Conservation (phyloP, 495 filamentous ascomycete species). For the Cenococcum geophilum region DNA sequence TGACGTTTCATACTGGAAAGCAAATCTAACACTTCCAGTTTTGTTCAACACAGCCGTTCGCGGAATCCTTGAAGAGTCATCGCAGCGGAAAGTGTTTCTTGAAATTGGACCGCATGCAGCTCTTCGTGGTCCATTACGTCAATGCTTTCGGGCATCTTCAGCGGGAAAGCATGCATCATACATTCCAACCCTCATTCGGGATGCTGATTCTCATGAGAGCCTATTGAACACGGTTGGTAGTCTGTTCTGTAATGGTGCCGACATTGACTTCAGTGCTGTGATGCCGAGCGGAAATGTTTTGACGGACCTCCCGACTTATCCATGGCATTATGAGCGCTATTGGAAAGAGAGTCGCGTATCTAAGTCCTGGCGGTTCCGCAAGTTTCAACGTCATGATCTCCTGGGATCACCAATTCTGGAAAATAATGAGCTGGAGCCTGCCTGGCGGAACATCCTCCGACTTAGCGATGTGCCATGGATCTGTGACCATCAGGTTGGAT, state of each 20-base stretch:
- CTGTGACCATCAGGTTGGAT: slow-evolving; percentile 18
- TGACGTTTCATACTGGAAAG: slow-evolving; percentile 7
- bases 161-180: background rate
- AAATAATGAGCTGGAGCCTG: slow-evolving; percentile 15
- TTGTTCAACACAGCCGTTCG: background rate
- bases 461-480: slow-evolving; percentile 12
- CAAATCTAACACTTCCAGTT: background rate
- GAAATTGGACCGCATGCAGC: slow-evolving; percentile 18
- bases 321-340: no score
- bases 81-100: slow-evolving; percentile 4
- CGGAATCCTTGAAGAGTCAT: background rate
- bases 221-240: background rate
- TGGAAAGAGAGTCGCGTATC: no score
- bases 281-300: background rate
- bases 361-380: no score
- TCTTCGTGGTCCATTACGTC: slow-evolving; percentile 2
- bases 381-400: no score
- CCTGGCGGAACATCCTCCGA: slow-evolving; percentile 10
- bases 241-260: background rate
- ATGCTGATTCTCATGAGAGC: background rate
- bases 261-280: background rate
- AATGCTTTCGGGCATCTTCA: slow-evolving; percentile 5
- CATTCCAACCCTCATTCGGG: background rate
- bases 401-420: no score
- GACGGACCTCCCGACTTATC: slow-evolving; percentile 16